Conservation (phyloP, 257 asterid genomes). For the Forsythia suspensa region DNA sequence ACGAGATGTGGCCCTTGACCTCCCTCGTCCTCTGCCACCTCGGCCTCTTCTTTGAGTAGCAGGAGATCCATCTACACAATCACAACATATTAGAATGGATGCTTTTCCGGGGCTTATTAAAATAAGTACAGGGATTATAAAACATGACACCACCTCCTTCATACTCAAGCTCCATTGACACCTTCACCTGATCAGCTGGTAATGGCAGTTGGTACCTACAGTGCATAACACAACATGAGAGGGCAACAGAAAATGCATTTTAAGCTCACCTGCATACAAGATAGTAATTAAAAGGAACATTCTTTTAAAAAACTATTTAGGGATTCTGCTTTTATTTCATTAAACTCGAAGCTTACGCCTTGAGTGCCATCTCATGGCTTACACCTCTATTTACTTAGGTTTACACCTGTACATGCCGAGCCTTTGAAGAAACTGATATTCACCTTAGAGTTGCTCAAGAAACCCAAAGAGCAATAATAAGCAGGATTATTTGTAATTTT, state of each 20-base stretch:
- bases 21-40: slow-evolving; percentile 80
- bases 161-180: slow-evolving; percentile 60
- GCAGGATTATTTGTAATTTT: background rate
- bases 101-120: background rate
- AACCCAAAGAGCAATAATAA: background rate
- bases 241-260: background rate
- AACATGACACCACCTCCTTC: slow-evolving; percentile 51
- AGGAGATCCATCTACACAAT: slow-evolving; percentile 69
- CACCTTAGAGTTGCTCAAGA: background rate
- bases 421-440: background rate
- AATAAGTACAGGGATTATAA: background rate
- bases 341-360: background rate
- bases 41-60: slow-evolving; percentile 79
- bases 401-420: background rate
- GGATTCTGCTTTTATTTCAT: background rate
- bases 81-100: slow-evolving; percentile 18
- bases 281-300: slow-evolving; percentile 2
- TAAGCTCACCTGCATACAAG: background rate
- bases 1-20: slow-evolving; percentile 68
- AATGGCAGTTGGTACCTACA: slow-evolving; percentile 86
- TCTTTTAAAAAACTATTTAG: background rate
- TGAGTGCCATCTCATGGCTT: background rate
- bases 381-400: background rate
- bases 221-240: background rate
- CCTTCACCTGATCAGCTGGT: slow-evolving; percentile 92